Percentiles rank a stretch among this genome's conserved stretches.
phyloP scores from a whole-genome alignment of 306 rosid genomes.

The Canavalia ensiformis region DNA sequence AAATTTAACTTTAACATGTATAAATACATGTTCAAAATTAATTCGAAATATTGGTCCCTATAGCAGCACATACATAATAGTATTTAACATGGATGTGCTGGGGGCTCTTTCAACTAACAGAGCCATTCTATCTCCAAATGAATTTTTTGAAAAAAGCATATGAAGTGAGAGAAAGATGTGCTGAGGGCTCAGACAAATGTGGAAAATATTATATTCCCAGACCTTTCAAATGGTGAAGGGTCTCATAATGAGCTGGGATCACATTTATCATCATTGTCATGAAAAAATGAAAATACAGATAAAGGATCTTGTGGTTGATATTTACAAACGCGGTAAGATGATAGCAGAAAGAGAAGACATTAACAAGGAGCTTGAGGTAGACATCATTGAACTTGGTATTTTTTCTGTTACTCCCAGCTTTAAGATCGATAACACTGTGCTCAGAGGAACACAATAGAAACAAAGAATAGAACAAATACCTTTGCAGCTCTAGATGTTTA shows the following conservation, averaged over 20 bases:
- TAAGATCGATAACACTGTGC: conserved; percentile 52
- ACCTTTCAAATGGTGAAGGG: conserved; percentile 43
- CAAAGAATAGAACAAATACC: not conserved
- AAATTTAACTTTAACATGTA: too few species aligned
- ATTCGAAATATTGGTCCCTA: too few species aligned
- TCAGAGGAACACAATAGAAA: too few species aligned
- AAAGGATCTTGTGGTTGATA: not conserved
- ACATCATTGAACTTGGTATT: conserved; percentile 84
- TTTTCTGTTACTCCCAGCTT: conserved; percentile 91
- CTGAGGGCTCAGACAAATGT: conserved; percentile 57
- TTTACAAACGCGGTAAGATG: not conserved
- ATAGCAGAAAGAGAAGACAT: conserved; percentile 37
- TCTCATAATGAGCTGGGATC: conserved; percentile 69
- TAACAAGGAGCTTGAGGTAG: conserved; percentile 65
- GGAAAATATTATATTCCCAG: conserved; percentile 51
- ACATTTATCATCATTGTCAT: conserved; percentile 58
- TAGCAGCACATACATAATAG: too few species aligned
- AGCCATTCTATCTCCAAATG: not conserved
- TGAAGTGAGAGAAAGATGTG: not conserved
- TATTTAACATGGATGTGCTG: too few species aligned
- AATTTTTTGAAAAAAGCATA: not conserved
- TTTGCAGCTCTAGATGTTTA: conserved; percentile 22
- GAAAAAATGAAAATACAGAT: not conserved
- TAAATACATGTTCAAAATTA: too few species aligned
- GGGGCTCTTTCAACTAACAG: not conserved